phyloP scores from a whole-genome alignment of 352 stramenopile genomes.

The Pythium folliculosum region DNA sequence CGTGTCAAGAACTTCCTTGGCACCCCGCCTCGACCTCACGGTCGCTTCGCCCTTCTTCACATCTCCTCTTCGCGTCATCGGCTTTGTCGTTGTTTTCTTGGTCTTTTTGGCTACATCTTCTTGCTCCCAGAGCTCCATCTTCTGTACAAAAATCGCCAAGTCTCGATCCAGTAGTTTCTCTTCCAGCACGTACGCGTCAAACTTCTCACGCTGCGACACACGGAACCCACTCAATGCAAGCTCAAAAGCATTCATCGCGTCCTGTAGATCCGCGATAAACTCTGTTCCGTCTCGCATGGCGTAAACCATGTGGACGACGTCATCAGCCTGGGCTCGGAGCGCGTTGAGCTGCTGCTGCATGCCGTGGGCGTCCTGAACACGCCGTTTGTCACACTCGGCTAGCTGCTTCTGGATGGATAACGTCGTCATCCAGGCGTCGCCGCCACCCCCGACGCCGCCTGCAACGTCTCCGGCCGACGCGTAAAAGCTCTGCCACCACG shows the following conservation, averaged over 20 bases:
- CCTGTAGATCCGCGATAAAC: conserved; percentile 53
- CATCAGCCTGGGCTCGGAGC: conserved; percentile 33
- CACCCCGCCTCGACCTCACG: neutral
- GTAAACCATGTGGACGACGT: conserved; percentile 45
- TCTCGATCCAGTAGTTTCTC: conserved; percentile 65
- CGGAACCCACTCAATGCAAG: conserved; percentile 41
- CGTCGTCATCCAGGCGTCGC: conserved; percentile 14
- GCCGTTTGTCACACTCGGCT: conserved; percentile 38
- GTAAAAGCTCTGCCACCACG: conserved; percentile 57
- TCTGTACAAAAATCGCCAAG: conserved; percentile 41
- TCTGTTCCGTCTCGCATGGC: conserved; percentile 48
- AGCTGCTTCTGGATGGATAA: conserved; percentile 46
- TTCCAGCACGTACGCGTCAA: conserved; percentile 51
- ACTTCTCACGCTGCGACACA: conserved; percentile 34
- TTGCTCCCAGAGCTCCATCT: conserved; percentile 46
- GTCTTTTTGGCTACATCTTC: conserved; percentile 20
- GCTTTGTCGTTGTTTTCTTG: neutral
- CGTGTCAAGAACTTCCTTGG: neutral
- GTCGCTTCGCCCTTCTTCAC: neutral
- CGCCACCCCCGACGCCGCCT: neutral
- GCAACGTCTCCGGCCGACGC: conserved; percentile 27
- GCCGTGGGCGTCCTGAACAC: conserved; percentile 32
- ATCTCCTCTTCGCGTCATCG: neutral
- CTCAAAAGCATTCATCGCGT: conserved; percentile 58
- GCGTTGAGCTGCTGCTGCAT: conserved; percentile 41